Percentiles rank a stretch among this genome's conserved stretches.
These are phyloP conservation scores for Amylostereum chailletii DNA, from an alignment of 1,284 basidiomycete genomes.

Conservation along the genomic window DNA sequence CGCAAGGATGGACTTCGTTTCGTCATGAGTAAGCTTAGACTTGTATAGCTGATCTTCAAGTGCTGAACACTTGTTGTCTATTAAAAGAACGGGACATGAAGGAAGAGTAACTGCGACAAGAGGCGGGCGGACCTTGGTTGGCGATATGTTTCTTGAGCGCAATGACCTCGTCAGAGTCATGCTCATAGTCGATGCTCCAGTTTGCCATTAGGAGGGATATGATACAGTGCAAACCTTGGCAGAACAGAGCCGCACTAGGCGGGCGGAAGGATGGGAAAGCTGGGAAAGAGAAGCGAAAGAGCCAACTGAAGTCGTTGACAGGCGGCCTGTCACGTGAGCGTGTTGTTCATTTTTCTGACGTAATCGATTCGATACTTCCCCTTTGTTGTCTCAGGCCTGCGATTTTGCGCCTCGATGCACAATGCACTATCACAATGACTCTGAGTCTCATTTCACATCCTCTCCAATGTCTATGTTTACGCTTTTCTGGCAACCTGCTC, in stretches of 20 bases:
- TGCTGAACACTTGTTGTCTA: slow-evolving; percentile 51
- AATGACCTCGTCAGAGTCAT: slow-evolving; percentile 52
- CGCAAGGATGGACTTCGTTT: slow-evolving; percentile 41
- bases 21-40: slow-evolving; percentile 44
- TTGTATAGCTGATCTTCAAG: slow-evolving; percentile 47
- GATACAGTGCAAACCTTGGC: background rate
- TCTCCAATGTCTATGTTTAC: too few relatives aligned
- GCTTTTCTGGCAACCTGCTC: too few relatives aligned
- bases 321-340: slow-evolving; percentile 8
- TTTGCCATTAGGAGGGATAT: slow-evolving; percentile 37
- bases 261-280: background rate
- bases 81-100: background rate
- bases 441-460: too few relatives aligned
- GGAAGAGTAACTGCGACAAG: slow-evolving; percentile 2
- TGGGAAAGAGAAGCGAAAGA: background rate
- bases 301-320: background rate
- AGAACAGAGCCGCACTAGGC: background rate
- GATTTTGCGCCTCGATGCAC: too few relatives aligned
- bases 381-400: too few relatives aligned
- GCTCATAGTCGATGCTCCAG: slow-evolving; percentile 48
- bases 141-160: slow-evolving; percentile 49
- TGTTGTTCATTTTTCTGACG: background rate
- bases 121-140: slow-evolving; percentile 43
- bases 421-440: too few relatives aligned
- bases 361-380: too few relatives aligned